Evolutionary conservation across 306 rosid genomes (phyloP).

Genomic region (Quercus wislizeni): DNA sequence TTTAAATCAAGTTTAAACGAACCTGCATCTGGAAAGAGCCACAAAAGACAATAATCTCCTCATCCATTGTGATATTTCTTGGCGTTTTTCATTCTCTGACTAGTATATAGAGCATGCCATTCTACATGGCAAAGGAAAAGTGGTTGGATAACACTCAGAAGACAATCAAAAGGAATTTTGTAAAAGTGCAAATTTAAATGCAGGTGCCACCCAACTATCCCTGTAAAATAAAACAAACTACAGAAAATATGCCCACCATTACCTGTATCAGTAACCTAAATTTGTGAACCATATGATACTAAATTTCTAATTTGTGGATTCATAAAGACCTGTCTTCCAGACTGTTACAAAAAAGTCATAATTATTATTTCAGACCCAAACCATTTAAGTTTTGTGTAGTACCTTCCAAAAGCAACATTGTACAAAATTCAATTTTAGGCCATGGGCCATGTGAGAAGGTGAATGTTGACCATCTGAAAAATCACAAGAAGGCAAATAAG

Average conservation of each 20-base stretch:
- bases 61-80: conserved; percentile 29
- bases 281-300: not conserved
- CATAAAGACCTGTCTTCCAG: not conserved
- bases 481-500: not conserved
- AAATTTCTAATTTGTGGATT: not conserved
- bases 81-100: conserved; percentile 29
- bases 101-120: conserved; percentile 32
- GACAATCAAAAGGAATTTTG: not conserved
- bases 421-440: not conserved
- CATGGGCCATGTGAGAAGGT: not conserved
- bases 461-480: not conserved
- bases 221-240: not conserved
- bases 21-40: conserved; percentile 30
- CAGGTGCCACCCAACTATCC: not conserved
- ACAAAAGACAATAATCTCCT: conserved; percentile 9
- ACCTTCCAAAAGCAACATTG: not conserved
- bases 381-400: not conserved
- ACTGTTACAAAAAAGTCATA: not conserved
- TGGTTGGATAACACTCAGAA: not conserved
- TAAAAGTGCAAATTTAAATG: not conserved
- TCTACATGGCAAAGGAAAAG: conserved; percentile 17
- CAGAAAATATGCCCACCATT: not conserved
- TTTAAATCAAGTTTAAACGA: not conserved
- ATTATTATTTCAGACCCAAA: not conserved
- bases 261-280: not conserved